Evolutionary conservation across 345 rosid species (phyloP).

Genomic region (Euphorbia pulcherrima): DNA sequence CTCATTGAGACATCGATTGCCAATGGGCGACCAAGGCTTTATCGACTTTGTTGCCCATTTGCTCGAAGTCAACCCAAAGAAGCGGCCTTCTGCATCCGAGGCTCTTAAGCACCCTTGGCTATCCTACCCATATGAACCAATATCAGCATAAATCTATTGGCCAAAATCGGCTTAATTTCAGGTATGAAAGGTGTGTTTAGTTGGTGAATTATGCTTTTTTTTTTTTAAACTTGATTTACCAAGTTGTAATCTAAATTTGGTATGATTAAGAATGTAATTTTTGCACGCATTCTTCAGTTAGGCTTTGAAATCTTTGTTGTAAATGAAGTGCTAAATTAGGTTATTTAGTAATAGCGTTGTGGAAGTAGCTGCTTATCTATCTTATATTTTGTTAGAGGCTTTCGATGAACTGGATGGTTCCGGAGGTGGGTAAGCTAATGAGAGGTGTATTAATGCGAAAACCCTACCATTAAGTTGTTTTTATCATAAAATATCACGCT

Average conservation of each 20-base stretch:
- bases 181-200: slow-evolving; percentile 28
- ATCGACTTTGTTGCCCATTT: slow-evolving; percentile 78
- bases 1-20: slow-evolving; percentile 78
- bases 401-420: background rate
- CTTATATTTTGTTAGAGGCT: slow-evolving; percentile 18
- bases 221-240: slow-evolving; percentile 16
- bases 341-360: slow-evolving; percentile 39
- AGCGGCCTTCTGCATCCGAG: slow-evolving; percentile 81
- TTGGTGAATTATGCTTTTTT: slow-evolving; percentile 15
- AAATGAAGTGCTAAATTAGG: slow-evolving; percentile 40
- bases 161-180: too few relatives aligned
- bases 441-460: too few relatives aligned
- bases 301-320: slow-evolving; percentile 41
- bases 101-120: slow-evolving; percentile 97
- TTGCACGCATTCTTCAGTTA: slow-evolving; percentile 28
- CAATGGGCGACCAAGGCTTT: slow-evolving; percentile 98
- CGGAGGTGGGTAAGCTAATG: background rate
- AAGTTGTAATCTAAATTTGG: slow-evolving; percentile 32
- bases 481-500: too few relatives aligned
- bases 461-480: too few relatives aligned
- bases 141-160: slow-evolving; percentile 66
- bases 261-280: slow-evolving; percentile 35
- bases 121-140: slow-evolving; percentile 81
- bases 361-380: slow-evolving; percentile 25
- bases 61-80: slow-evolving; percentile 86